Evolutionary conservation across 371 early-diverging fungal species (phyloP).

Genomic region (Apophysomyces ossiformis): DNA sequence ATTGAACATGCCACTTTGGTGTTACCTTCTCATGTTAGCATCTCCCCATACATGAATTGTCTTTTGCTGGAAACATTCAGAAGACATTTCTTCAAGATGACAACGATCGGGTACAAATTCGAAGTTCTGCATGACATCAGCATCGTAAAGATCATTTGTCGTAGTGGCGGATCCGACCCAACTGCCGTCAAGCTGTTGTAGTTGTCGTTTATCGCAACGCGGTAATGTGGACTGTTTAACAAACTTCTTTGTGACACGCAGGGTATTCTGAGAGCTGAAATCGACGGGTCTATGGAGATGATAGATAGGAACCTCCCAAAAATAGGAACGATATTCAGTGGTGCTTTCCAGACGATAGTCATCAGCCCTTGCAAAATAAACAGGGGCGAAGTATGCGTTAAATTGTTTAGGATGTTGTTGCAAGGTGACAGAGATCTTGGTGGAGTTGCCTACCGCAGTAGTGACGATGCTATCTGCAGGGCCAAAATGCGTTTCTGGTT

Average conservation of each 20-base stretch:
- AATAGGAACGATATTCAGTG: conserved; percentile 46
- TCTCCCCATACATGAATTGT: conserved; percentile 45
- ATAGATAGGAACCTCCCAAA: conserved; percentile 41
- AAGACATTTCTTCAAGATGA: conserved; percentile 17
- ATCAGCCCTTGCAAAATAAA: conserved; percentile 27
- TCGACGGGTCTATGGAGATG: conserved; percentile 35
- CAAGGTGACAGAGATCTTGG: conserved; percentile 28
- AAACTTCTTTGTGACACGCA: conserved; percentile 16
- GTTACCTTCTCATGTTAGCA: conserved; percentile 30
- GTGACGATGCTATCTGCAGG: conserved; percentile 39
- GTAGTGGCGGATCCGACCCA: conserved; percentile 25
- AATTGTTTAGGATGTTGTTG: conserved; percentile 28
- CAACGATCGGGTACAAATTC: conserved; percentile 25
- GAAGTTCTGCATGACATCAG: conserved; percentile 15
- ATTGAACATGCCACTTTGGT: not conserved
- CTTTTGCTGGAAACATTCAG: conserved; percentile 25
- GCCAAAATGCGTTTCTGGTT: conserved; percentile 30
- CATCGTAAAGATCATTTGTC: conserved; percentile 18
- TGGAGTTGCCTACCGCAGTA: conserved; percentile 27
- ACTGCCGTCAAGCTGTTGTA: conserved; percentile 16
- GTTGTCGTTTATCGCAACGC: conserved; percentile 12
- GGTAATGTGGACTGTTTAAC: not conserved
- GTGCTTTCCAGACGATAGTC: conserved; percentile 27
- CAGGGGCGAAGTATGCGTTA: conserved; percentile 37
- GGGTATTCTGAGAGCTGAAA: conserved; percentile 31